Percentiles rank a stretch among this genome's conserved stretches.
Conservation (phyloP, 306 rosid species). For the Rosa multiflora region DNA sequence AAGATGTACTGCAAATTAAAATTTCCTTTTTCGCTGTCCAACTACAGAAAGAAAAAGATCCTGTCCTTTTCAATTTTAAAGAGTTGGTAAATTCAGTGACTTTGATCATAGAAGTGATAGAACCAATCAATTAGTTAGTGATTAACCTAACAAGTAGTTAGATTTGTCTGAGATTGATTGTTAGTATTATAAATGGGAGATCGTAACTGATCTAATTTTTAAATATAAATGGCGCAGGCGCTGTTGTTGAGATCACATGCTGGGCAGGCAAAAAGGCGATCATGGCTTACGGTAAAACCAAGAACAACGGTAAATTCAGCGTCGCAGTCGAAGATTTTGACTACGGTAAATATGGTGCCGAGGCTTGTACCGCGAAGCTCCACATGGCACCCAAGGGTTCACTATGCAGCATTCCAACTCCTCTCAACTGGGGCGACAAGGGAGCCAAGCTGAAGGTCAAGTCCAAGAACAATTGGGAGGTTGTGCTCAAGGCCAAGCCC, state of each 20-base stretch:
- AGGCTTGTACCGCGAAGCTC: constrained; percentile 79
- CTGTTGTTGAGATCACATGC: constrained; percentile 77
- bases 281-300: constrained; percentile 71
- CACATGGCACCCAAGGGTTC: constrained; percentile 79
- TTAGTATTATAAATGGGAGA: not conserved
- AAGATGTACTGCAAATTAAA: not conserved
- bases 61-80: not conserved
- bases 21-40: not conserved
- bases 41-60: not conserved
- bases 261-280: constrained; percentile 58
- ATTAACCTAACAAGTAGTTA: not conserved
- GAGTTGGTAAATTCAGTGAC: not conserved
- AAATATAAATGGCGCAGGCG: constrained; percentile 42
- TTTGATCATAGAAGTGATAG: not conserved
- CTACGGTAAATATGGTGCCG: constrained; percentile 58
- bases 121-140: constrained; percentile 2
- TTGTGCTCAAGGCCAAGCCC: constrained; percentile 68
- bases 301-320: constrained; percentile 78
- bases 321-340: constrained; percentile 52
- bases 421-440: constrained; percentile 49
- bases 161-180: not conserved
- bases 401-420: constrained; percentile 68
- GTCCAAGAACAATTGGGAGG: constrained; percentile 67
- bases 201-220: not conserved
- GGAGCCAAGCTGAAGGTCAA: constrained; percentile 62